phyloP scores from a whole-genome alignment of 306 rosid genomes.

The Coriaria nepalensis region DNA sequence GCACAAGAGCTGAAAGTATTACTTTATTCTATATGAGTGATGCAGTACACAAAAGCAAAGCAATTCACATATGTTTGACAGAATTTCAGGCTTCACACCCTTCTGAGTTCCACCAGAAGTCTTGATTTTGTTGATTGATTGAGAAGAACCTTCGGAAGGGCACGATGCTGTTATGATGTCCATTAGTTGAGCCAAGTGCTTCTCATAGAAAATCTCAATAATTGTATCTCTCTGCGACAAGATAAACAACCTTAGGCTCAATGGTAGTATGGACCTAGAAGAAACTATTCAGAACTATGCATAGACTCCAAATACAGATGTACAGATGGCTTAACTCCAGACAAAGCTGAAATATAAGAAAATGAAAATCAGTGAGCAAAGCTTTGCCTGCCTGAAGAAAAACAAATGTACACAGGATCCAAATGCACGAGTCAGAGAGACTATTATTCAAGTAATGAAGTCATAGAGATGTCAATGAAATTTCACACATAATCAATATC shows the following conservation, averaged over 20 bases:
- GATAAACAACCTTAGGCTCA: conserved; percentile 18
- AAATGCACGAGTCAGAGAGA: too few species aligned
- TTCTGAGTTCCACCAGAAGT: conserved; percentile 27
- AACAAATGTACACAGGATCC: background rate
- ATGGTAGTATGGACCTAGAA: conserved; percentile 8
- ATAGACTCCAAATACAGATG: background rate
- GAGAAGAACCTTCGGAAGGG: conserved; percentile 41
- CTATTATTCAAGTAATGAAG: too few species aligned
- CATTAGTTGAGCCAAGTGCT: conserved; percentile 68
- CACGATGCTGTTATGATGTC: conserved; percentile 67
- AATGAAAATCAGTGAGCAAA: background rate
- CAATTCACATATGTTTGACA: conserved; percentile 80
- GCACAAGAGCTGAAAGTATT: conserved; percentile 25
- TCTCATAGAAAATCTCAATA: conserved; percentile 81
- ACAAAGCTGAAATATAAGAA: background rate
- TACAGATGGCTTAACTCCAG: background rate
- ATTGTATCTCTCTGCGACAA: conserved; percentile 71
- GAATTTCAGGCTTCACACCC: conserved; percentile 71
- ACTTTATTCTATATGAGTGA: conserved; percentile 94
- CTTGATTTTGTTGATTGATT: conserved; percentile 22
- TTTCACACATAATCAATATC: too few species aligned
- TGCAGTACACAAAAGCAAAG: conserved; percentile 92
- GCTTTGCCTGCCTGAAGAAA: background rate
- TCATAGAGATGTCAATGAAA: too few species aligned
- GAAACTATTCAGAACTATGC: conserved; percentile 12